Base-by-base conservation (phyloP, 2,329 filamentous ascomycete genomes). In the Hypoxylon sp. region DNA sequence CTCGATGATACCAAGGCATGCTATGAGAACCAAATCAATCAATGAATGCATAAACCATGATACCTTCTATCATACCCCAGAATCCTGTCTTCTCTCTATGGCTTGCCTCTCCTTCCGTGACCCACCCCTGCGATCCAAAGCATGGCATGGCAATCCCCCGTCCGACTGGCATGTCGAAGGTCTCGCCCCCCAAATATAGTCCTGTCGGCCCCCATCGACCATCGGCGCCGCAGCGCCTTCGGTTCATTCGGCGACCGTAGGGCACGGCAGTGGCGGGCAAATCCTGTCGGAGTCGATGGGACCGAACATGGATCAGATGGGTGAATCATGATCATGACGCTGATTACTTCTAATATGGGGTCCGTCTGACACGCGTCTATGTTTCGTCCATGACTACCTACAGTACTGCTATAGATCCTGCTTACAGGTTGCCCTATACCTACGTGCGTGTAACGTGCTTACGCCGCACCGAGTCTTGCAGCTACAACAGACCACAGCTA, bases 1-100 rank as follows among this genome's bases (percentile, higher is more conserved):
- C 58, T 71, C 62, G 62, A 71, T 71, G 69, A 69, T 71, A 71
- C 69, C 69, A 71, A 69, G 56, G 51, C 48, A 66, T 69, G 68
- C 46, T 64, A 71, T 64, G 62, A 71, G 64, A 62, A 62, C 60
- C 59, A 46, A 57, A 69, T 71, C 69, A 66, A 66, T 68, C 37
- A 71, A 71, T 68, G 46, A 66, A 67, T 67, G 60, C 64, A 67
- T 70, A 54, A 63, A 61, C 54, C n/a, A 64, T 64, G 65, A 69
- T 61, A 62, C 56, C 11, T 53, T 61, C 48, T 66, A 56, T 67
- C 58, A 50, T 64, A 65, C 58, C 61, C 61, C 54, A 61, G 60
- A 64, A 66, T 17, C 13, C 48, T 27, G 33, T 30, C n/a, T 22
- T 31, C 30, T 40, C 31, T 51, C 51, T 35, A 17, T 51, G 14